Conservation (phyloP, 805 yeast species). For the Babjeviella inositovora region DNA sequence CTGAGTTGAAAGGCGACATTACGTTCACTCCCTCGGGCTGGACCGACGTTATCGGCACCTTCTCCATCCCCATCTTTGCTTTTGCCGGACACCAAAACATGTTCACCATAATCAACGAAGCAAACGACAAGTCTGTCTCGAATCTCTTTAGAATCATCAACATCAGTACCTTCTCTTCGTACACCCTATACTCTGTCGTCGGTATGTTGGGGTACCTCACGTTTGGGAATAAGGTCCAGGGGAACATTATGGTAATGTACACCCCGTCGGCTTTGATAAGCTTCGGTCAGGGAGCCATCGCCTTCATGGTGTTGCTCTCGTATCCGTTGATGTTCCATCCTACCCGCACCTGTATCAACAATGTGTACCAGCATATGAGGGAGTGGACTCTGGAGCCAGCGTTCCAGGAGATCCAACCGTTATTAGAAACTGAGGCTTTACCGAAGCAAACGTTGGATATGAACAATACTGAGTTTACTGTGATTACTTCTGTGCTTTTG, state of each 20-base stretch:
- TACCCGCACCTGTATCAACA: conserved; percentile 19
- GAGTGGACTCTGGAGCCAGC: no score
- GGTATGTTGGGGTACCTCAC: conserved; percentile 24
- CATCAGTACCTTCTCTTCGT: conserved; percentile 10
- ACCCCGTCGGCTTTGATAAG: conserved; percentile 11
- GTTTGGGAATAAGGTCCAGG: conserved; percentile 18
- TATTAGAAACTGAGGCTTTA: no score
- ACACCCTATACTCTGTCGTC: conserved; percentile 15
- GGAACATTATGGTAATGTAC: conserved; percentile 18
- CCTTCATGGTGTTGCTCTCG: conserved; percentile 20
- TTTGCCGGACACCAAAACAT: conserved; percentile 29
- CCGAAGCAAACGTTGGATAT: no score
- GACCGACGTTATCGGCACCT: conserved; percentile 12
- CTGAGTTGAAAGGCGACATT: no score
- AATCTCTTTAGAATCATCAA: conserved; percentile 7
- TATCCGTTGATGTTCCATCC: conserved; percentile 24
- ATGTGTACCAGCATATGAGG: conserved; percentile 13
- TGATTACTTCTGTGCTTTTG: conserved; percentile 30
- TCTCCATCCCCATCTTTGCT: conserved; percentile 25
- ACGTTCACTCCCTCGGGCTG: conserved; percentile 5
- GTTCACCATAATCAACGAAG: conserved; percentile 26
- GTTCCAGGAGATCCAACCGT: conserved; percentile 7
- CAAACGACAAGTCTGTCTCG: conserved; percentile 13
- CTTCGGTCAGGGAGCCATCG: conserved; percentile 15
- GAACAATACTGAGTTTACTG: conserved; percentile 24